These are phyloP conservation scores for Eragrostis tef DNA, from an alignment of 202 grass and related monocot genomes.

Conservation along the genomic window DNA sequence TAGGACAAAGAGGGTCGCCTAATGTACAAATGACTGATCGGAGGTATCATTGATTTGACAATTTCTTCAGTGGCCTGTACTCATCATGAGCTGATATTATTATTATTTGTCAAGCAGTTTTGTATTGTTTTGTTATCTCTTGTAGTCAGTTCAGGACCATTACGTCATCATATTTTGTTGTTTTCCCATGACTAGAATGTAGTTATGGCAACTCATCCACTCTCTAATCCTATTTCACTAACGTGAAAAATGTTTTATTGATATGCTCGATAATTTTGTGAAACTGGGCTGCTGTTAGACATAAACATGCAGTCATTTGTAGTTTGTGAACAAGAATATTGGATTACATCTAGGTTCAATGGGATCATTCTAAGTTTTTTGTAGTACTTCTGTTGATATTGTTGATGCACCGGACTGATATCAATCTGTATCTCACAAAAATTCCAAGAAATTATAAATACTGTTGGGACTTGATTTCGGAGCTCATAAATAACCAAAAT, in stretches of 20 bases:
- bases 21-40: constrained; percentile 50
- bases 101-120: constrained; percentile 15
- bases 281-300: background rate
- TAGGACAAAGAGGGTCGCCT: constrained; percentile 40
- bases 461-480: background rate
- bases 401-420: background rate
- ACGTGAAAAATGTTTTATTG: background rate
- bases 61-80: background rate
- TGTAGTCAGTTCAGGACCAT: background rate
- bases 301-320: background rate
- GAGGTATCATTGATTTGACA: constrained; percentile 51
- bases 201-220: background rate
- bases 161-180: background rate
- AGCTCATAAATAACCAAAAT: background rate
- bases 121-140: constrained; percentile 18
- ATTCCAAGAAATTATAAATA: background rate
- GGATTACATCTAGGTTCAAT: background rate
- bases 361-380: background rate
- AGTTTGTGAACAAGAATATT: background rate
- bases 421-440: background rate
- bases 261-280: background rate
- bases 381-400: background rate
- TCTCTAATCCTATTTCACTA: background rate
- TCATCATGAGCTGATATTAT: background rate
- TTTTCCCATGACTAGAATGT: background rate